Conservation (phyloP, 2,329 filamentous ascomycete species). For the Colletotrichum sp. region DNA sequence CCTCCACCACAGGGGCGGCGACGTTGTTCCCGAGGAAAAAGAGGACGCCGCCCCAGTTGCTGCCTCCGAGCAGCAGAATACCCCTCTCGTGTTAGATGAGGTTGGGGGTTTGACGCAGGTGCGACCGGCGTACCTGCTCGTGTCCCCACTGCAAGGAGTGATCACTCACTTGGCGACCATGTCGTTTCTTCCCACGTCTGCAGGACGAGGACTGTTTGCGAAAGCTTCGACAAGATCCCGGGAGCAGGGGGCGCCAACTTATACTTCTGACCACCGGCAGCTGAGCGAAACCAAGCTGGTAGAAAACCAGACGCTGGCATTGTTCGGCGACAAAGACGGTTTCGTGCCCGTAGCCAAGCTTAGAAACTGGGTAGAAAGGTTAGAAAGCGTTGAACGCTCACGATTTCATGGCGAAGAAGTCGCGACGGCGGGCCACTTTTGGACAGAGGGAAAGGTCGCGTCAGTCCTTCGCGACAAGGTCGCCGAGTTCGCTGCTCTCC, state of each 20-base stretch:
- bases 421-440: constrained; percentile 65
- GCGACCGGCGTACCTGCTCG: constrained; percentile 62
- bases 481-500: constrained; percentile 26
- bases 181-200: constrained; percentile 48
- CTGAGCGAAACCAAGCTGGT: constrained; percentile 60
- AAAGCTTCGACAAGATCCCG: neutral
- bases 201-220: constrained; percentile 20
- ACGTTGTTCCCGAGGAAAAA: neutral
- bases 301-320: constrained; percentile 64
- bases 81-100: constrained; percentile 31
- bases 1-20: constrained; percentile 20
- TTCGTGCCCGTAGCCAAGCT: constrained; percentile 74
- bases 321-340: constrained; percentile 78
- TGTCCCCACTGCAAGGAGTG: constrained; percentile 70
- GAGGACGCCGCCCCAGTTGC: constrained; percentile 24
- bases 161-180: constrained; percentile 68
- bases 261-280: constrained; percentile 1
- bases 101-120: constrained; percentile 40
- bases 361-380: constrained; percentile 65
- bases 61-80: constrained; percentile 23
- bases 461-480: constrained; percentile 35
- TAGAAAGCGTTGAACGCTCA: constrained; percentile 49
- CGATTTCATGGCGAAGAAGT: constrained; percentile 55
- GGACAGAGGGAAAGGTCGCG: constrained; percentile 59
- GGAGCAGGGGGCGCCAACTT: constrained; percentile 11